phyloP scores from a whole-genome alignment of 1,284 basidiomycete species.

The Tylopilus sp. region DNA sequence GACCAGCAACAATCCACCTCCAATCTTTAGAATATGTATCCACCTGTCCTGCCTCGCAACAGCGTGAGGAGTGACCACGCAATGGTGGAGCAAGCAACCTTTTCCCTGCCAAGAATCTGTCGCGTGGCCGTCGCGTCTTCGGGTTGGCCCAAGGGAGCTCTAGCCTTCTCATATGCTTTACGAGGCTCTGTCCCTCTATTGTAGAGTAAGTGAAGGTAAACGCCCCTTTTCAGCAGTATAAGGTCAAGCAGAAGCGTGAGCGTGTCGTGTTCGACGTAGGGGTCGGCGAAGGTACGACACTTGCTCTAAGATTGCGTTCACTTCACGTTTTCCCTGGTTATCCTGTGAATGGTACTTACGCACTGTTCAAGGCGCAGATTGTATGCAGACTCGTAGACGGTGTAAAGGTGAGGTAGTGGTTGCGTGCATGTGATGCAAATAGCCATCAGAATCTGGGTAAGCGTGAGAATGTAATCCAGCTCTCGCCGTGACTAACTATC shows the following conservation, averaged over 20 bases:
- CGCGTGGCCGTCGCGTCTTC: not conserved
- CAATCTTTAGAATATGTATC: conserved; percentile 67
- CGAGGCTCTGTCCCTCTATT: conserved; percentile 81
- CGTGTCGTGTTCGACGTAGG: conserved; percentile 90
- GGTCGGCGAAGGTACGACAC: conserved; percentile 85
- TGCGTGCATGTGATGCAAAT: conserved; percentile 85
- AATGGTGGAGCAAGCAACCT: conserved; percentile 23
- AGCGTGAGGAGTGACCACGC: conserved; percentile 13
- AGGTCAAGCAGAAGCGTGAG: conserved; percentile 86
- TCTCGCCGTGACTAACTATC: too few relatives aligned
- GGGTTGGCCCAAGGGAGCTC: not conserved
- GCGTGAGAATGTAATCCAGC: not conserved
- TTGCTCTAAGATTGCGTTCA: conserved; percentile 52
- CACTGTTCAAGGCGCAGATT: conserved; percentile 87
- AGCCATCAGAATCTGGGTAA: conserved; percentile 64
- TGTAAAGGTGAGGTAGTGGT: conserved; percentile 80
- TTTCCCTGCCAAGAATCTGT: conserved; percentile 29
- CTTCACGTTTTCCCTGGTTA: conserved; percentile 5
- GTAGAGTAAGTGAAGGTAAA: conserved; percentile 92
- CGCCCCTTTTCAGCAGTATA: conserved; percentile 87
- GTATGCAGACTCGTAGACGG: conserved; percentile 85
- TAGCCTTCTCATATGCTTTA: conserved; percentile 41
- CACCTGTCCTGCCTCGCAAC: conserved; percentile 66
- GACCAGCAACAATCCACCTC: conserved; percentile 64
- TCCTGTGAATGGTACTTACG: conserved; percentile 50